Conservation (phyloP, 2,329 filamentous ascomycete genomes). For the Cytospora schulzeri region DNA sequence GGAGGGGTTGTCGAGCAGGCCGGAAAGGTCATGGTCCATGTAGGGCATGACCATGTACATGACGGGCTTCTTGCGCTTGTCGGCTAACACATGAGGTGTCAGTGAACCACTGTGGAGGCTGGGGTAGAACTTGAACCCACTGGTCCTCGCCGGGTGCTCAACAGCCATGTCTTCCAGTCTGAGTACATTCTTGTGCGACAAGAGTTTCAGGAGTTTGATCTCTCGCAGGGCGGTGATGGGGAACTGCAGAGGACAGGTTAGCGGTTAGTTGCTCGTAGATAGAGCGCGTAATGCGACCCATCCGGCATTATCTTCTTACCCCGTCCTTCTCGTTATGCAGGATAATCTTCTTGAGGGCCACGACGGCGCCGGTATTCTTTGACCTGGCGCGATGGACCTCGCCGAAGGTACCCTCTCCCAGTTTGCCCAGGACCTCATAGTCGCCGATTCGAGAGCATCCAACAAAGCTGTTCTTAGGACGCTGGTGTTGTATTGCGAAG, state of each 20-base stretch:
- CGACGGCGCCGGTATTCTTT: slow-evolving; percentile 70
- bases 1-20: slow-evolving; percentile 89
- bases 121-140: slow-evolving; percentile 42
- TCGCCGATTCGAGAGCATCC: slow-evolving; percentile 84
- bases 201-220: slow-evolving; percentile 93
- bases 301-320: slow-evolving; percentile 48
- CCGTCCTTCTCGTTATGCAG: slow-evolving; percentile 99
- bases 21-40: slow-evolving; percentile 98
- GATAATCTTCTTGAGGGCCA: slow-evolving; percentile 96
- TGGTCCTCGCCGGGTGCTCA: slow-evolving; percentile 68
- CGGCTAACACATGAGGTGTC: slow-evolving; percentile 48
- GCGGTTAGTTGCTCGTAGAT: not conserved
- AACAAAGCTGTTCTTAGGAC: slow-evolving; percentile 64
- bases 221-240: slow-evolving; percentile 97
- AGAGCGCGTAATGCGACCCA: not conserved
- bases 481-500: slow-evolving; percentile 59
- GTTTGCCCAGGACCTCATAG: slow-evolving; percentile 78
- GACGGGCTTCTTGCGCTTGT: slow-evolving; percentile 79
- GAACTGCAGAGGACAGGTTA: slow-evolving; percentile 56
- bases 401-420: slow-evolving; percentile 95
- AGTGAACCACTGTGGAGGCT: slow-evolving; percentile 23
- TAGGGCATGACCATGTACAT: slow-evolving; percentile 99
- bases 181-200: slow-evolving; percentile 89
- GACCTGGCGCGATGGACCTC: slow-evolving; percentile 91
- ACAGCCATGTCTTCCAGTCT: slow-evolving; percentile 95